Conservation (phyloP, 2,329 filamentous ascomycete species). For the Apiospora saccharicola region DNA sequence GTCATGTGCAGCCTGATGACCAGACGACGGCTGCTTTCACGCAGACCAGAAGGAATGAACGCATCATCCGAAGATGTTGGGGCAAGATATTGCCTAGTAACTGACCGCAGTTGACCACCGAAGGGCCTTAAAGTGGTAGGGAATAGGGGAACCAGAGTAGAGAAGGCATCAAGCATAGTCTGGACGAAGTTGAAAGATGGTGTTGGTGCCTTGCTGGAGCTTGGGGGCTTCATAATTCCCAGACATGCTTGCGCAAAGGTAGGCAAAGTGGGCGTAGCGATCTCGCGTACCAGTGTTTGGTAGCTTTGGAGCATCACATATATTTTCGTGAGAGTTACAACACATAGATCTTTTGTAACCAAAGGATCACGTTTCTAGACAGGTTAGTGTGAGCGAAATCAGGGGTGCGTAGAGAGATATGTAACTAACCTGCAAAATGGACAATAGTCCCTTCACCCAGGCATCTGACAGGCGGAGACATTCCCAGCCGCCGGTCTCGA, state of each 20-base stretch:
- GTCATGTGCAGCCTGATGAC: constrained; percentile 79
- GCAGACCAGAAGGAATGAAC: constrained; percentile 60
- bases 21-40: constrained; percentile 67
- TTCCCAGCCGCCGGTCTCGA: constrained; percentile 88
- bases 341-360: constrained; percentile 76
- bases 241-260: constrained; percentile 77
- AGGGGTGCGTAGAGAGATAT: not conserved
- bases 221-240: constrained; percentile 63
- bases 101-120: constrained; percentile 69
- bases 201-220: constrained; percentile 48
- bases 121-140: constrained; percentile 84
- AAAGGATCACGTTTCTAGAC: constrained; percentile 77
- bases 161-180: constrained; percentile 74
- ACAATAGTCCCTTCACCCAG: constrained; percentile 81
- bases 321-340: constrained; percentile 82
- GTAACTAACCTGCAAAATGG: constrained; percentile 70
- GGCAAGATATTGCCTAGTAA: constrained; percentile 67
- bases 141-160: constrained; percentile 78
- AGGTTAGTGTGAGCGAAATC: constrained; percentile 18
- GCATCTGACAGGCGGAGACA: constrained; percentile 74
- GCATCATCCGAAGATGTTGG: constrained; percentile 64
- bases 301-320: constrained; percentile 84
- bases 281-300: constrained; percentile 83
- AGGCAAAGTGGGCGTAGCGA: constrained; percentile 83
- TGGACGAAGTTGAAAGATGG: constrained; percentile 63